Base-by-base conservation (phyloP, 192 early-diverging fungal species). In the Bifiguratus adelaidae region DNA sequence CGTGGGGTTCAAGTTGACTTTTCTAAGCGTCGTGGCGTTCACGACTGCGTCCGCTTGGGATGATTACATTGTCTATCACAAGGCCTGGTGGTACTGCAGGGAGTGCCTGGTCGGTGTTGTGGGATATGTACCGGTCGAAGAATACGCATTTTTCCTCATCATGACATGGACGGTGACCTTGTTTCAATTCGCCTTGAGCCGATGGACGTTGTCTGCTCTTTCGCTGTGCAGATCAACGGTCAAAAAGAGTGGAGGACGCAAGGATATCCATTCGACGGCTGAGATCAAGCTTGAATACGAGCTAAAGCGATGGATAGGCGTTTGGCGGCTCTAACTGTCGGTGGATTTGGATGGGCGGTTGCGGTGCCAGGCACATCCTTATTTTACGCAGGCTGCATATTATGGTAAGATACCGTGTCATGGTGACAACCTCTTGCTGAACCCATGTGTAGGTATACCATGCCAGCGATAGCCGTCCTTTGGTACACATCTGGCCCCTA, bases 111-210 rank as follows among this genome's bases (percentile, higher is more conserved):
- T 59, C 12, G 62, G 45, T 19, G 70, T 77, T 2, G 67, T 77
- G 56, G 74, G 74, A 4, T 77, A 70, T 58, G 70, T 73, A 7
- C 75, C 75, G 22, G 23, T 77, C 44, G 75, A 77, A 48, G 75
- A 77, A 46, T 77, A 77, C 42, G 49, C 63, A 30, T 77, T 77
- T 47, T 77, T 77, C 45, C 40, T 70, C 28, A 71, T 77, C 29
- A 70, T 73, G 63, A 68, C 75, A 0, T 36, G 63, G 3, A 71
- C 73, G 33, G 67, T 65, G 0, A 43, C 61, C 11, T 20, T 50
- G 2, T 64, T 68, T n/a, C n/a, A n/a, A n/a, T n/a, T n/a, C n/a
- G n/a, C n/a, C n/a, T n/a, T n/a, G n/a, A n/a, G n/a, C n/a, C n/a
- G n/a, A n/a, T n/a, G n/a, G n/a, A n/a, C n/a, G n/a, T n/a, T n/a